Evolutionary conservation across 1,284 basidiomycete genomes (phyloP).

Genomic region (Microbotryum silenes-acaulis): DNA sequence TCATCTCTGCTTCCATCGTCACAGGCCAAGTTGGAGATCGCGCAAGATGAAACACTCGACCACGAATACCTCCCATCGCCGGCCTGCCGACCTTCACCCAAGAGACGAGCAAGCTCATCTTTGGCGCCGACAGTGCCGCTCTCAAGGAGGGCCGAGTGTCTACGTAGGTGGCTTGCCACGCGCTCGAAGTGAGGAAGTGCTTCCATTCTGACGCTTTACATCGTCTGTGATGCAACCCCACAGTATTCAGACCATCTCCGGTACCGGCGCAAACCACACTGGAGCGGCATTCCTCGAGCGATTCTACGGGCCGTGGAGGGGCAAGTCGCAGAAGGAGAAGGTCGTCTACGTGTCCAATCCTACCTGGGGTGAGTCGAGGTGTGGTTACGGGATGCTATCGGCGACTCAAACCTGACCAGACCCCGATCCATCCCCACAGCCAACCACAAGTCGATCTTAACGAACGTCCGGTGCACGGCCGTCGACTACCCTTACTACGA

Average conservation of each 20-base stretch:
- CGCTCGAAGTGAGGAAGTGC: background rate
- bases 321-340: slow-evolving; percentile 45
- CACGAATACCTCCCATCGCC: slow-evolving; percentile 91
- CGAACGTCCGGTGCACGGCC: slow-evolving; percentile 70
- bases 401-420: background rate
- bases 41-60: slow-evolving; percentile 60
- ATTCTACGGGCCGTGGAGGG: slow-evolving; percentile 66
- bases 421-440: slow-evolving; percentile 46
- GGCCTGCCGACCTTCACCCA: slow-evolving; percentile 73
- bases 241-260: slow-evolving; percentile 85
- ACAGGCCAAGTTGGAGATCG: slow-evolving; percentile 65
- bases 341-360: slow-evolving; percentile 77
- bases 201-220: background rate
- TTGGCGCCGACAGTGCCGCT: slow-evolving; percentile 65
- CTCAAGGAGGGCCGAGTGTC: slow-evolving; percentile 60
- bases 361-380: slow-evolving; percentile 70
- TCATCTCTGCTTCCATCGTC: background rate
- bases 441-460: slow-evolving; percentile 85
- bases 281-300: slow-evolving; percentile 78
- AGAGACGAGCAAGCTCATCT: slow-evolving; percentile 71
- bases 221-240: slow-evolving; percentile 4
- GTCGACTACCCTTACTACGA: slow-evolving; percentile 86
- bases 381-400: slow-evolving; percentile 10
- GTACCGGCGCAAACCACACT: slow-evolving; percentile 91
- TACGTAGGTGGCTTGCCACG: slow-evolving; percentile 35